Evolutionary conservation across 148 eudicot genomes (phyloP).

Genomic region (Vaccinium corymbosum): DNA sequence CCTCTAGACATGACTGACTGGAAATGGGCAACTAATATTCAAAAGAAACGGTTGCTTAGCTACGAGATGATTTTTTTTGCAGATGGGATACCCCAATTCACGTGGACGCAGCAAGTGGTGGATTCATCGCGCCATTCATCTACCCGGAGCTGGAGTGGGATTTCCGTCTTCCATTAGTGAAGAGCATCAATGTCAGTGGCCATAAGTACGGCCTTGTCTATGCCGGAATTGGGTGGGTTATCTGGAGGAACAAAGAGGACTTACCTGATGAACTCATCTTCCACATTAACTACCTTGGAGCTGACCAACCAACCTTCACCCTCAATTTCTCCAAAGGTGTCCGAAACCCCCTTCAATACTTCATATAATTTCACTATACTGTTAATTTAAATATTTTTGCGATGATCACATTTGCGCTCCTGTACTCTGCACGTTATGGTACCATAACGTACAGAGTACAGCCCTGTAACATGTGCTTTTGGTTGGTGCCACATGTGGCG

Average conservation of each 20-base stretch:
- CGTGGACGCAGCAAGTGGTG: constrained; percentile 22
- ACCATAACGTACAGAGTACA: background rate
- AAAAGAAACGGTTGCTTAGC: background rate
- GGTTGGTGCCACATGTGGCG: background rate
- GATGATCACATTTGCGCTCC: background rate
- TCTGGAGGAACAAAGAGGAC: constrained; percentile 28
- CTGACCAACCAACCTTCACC: constrained; percentile 28
- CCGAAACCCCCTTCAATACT: background rate
- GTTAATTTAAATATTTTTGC: background rate
- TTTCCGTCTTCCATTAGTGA: constrained; percentile 21
- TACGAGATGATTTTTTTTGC: background rate
- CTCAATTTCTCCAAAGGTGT: constrained; percentile 28
- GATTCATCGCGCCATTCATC: constrained; percentile 20
- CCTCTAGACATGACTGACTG: background rate
- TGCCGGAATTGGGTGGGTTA: constrained; percentile 24
- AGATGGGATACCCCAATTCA: constrained; percentile 26
- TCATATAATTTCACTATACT: background rate
- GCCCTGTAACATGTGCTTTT: background rate
- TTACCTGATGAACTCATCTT: constrained; percentile 25
- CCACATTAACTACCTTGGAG: constrained; percentile 28
- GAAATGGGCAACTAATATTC: background rate
- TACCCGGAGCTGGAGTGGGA: constrained; percentile 23
- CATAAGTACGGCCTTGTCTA: constrained; percentile 26
- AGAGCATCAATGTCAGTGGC: constrained; percentile 28
- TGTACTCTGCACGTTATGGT: background rate